These are phyloP conservation scores for Orbilia brochopaga DNA, from an alignment of 2,329 filamentous ascomycete species.

Conservation along the genomic window DNA sequence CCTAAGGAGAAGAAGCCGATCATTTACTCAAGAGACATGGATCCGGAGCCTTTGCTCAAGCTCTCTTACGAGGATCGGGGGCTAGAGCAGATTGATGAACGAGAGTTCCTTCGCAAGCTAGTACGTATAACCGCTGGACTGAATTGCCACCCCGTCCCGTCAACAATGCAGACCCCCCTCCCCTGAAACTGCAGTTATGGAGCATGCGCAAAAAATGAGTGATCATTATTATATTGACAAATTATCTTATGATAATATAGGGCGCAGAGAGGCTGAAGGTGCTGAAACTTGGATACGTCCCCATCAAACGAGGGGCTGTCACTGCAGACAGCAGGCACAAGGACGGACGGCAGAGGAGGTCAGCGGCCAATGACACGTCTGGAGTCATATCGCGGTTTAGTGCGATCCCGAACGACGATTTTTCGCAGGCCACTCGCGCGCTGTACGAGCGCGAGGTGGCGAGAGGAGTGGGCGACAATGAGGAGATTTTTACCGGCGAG, in stretches of 20 bases:
- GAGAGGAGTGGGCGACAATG: constrained; percentile 86
- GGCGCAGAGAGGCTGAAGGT: constrained; percentile 67
- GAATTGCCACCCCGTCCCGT: constrained; percentile 3
- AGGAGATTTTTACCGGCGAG: constrained; percentile 93
- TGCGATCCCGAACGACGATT: constrained; percentile 73
- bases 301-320: constrained; percentile 62
- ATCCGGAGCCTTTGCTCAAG: constrained; percentile 72
- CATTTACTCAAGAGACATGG: constrained; percentile 61
- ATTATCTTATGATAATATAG: constrained; percentile 54
- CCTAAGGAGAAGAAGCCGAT: constrained; percentile 52
- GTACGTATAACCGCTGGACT: constrained; percentile 55
- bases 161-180: neutral
- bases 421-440: constrained; percentile 83
- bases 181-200: constrained; percentile 32
- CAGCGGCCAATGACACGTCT: constrained; percentile 20
- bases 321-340: constrained; percentile 55
- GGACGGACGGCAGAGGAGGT: constrained; percentile 56
- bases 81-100: constrained; percentile 66
- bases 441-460: constrained; percentile 92
- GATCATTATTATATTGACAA: constrained; percentile 25
- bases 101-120: constrained; percentile 65
- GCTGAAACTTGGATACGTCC: constrained; percentile 71
- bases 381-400: constrained; percentile 69
- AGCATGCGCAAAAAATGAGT: constrained; percentile 15
- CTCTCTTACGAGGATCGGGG: constrained; percentile 69